Evolutionary conservation across 495 filamentous ascomycete genomes (phyloP).

Genomic region (Chaetomium fimeti): DNA sequence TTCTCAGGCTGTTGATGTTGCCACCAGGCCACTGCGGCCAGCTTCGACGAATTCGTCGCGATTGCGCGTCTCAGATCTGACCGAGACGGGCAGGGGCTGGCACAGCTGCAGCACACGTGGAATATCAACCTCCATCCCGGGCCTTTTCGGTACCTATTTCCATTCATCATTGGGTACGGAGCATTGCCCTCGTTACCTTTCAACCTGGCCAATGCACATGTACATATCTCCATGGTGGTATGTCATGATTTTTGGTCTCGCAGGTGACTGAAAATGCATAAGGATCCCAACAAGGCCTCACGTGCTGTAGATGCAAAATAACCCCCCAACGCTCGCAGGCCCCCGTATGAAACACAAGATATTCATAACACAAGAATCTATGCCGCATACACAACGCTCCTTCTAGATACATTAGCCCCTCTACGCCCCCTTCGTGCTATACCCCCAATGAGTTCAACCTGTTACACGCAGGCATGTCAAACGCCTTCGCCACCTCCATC

Average conservation of each 20-base stretch:
- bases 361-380: slow-evolving; percentile 7
- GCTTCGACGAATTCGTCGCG: not conserved
- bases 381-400: not conserved
- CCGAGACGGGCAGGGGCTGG: too few species aligned
- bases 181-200: too few species aligned
- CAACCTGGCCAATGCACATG: too few species aligned
- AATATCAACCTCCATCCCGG: too few species aligned
- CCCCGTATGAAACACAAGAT: not conserved
- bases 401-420: not conserved
- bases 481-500: slow-evolving; percentile 54
- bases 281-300: not conserved
- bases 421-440: not conserved
- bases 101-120: too few species aligned
- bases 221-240: too few species aligned
- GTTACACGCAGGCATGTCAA: slow-evolving; percentile 42
- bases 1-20: not conserved
- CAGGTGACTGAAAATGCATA: not conserved
- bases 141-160: too few species aligned
- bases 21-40: not conserved
- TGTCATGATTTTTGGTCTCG: not conserved
- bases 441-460: slow-evolving; percentile 35
- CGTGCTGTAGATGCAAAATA: slow-evolving; percentile 16
- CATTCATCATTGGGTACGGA: too few species aligned
- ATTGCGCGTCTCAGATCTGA: slow-evolving; percentile 1
- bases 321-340: slow-evolving; percentile 10